Conservation (phyloP, 306 rosid genomes). For the Clitoria ternatea region DNA sequence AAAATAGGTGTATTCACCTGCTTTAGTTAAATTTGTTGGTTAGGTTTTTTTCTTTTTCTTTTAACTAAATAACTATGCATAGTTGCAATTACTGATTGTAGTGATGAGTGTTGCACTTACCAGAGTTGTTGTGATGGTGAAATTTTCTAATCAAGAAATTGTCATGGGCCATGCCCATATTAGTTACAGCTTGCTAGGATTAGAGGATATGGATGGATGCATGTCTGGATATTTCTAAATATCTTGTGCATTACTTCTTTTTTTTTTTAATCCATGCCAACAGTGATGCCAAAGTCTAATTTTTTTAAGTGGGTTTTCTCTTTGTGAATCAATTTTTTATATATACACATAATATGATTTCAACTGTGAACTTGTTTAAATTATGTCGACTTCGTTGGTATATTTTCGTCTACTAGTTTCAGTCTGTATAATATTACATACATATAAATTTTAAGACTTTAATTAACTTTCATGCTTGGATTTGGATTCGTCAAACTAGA, state of each 20-base stretch:
- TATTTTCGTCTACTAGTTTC: no score
- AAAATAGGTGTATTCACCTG: constrained; percentile 7
- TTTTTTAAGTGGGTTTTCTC: neutral
- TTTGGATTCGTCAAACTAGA: no score
- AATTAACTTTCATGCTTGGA: no score
- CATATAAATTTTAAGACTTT: no score
- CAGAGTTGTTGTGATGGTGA: constrained; percentile 3
- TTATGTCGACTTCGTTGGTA: no score
- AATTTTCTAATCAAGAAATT: constrained; percentile 11
- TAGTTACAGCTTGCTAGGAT: neutral
- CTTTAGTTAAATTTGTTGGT: neutral
- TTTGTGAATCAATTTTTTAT: no score
- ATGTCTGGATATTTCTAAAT: neutral
- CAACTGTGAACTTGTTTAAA: no score
- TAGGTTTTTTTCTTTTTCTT: constrained; percentile 27
- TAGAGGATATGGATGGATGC: neutral
- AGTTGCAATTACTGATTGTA: constrained; percentile 15
- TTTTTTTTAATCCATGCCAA: no score
- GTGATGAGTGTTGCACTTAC: constrained; percentile 8
- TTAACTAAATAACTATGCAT: constrained; percentile 1
- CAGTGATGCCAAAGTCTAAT: no score
- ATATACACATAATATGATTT: no score
- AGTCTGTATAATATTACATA: no score
- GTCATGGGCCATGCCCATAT: neutral
- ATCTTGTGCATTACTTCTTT: neutral